phyloP scores from a whole-genome alignment of 371 early-diverging fungal species.

The Agmasoma carcini region DNA sequence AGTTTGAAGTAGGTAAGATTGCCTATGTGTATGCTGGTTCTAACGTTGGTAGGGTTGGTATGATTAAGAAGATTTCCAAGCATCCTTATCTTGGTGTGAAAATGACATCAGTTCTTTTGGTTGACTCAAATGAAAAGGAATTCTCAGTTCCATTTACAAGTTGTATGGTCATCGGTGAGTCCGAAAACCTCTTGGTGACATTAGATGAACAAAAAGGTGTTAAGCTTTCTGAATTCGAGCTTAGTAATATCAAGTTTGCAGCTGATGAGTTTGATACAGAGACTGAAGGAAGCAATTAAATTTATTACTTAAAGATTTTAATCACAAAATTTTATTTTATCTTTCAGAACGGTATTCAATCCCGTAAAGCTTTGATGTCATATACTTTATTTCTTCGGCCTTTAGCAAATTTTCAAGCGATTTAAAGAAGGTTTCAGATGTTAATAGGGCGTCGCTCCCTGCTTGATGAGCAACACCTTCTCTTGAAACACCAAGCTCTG shows the following conservation, averaged over 20 bases:
- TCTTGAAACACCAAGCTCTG: constrained; percentile 69
- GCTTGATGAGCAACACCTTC: constrained; percentile 98
- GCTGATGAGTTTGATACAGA: not conserved
- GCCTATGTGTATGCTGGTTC: constrained; percentile 90
- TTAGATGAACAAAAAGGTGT: constrained; percentile 53
- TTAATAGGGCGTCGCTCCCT: constrained; percentile 88
- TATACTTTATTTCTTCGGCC: constrained; percentile 54
- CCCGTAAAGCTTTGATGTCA: constrained; percentile 44
- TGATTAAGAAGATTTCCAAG: constrained; percentile 82
- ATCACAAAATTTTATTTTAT: not conserved
- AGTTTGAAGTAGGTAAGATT: constrained; percentile 83
- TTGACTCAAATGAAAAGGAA: constrained; percentile 67
- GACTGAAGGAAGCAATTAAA: not conserved
- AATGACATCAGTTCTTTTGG: constrained; percentile 78
- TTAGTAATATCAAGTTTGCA: constrained; percentile 47
- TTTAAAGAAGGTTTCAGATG: constrained; percentile 81
- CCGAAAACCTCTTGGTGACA: constrained; percentile 51
- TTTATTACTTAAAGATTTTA: not conserved
- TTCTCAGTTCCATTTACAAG: constrained; percentile 76
- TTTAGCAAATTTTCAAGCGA: constrained; percentile 82
- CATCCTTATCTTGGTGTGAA: constrained; percentile 92
- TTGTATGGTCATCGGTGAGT: constrained; percentile 77
- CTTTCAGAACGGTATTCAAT: constrained; percentile 31
- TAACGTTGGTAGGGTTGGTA: constrained; percentile 95
- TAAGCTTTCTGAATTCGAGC: constrained; percentile 38